Conservation (phyloP, 2,329 filamentous ascomycete genomes). For the Microcyclospora tardicrescens region DNA sequence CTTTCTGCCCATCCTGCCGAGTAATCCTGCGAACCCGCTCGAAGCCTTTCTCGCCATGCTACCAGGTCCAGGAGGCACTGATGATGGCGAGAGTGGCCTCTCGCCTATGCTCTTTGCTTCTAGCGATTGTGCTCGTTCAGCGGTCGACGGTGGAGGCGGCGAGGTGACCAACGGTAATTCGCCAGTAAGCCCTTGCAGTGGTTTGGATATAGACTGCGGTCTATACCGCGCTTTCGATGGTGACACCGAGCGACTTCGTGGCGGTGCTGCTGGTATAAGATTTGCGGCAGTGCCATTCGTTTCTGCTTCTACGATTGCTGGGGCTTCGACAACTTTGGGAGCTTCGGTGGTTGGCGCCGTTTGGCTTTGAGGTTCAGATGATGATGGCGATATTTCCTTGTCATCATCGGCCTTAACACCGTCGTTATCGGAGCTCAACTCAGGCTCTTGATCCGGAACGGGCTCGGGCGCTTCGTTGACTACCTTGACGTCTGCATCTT, state of each 20-base stretch:
- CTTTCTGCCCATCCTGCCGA: constrained; percentile 44
- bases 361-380: no score
- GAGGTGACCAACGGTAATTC: constrained; percentile 51
- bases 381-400: no score
- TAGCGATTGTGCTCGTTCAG: constrained; percentile 19
- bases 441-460: no score
- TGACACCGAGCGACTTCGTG: constrained; percentile 6
- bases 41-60: constrained; percentile 54
- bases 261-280: no score
- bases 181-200: constrained; percentile 56
- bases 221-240: constrained; percentile 11
- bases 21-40: constrained; percentile 78
- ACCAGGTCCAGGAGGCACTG: constrained; percentile 26
- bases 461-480: no score
- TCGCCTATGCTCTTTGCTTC: constrained; percentile 9
- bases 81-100: constrained; percentile 17
- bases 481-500: no score
- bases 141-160: constrained; percentile 25
- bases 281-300: no score
- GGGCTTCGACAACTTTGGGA: no score
- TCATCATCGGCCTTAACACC: no score
- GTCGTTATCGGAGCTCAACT: no score
- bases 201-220: constrained; percentile 10
- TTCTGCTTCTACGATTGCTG: no score
- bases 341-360: no score